These are phyloP conservation scores for Flaveria bidentis DNA, from an alignment of 129 eudicot genomes.

Conservation along the genomic window DNA sequence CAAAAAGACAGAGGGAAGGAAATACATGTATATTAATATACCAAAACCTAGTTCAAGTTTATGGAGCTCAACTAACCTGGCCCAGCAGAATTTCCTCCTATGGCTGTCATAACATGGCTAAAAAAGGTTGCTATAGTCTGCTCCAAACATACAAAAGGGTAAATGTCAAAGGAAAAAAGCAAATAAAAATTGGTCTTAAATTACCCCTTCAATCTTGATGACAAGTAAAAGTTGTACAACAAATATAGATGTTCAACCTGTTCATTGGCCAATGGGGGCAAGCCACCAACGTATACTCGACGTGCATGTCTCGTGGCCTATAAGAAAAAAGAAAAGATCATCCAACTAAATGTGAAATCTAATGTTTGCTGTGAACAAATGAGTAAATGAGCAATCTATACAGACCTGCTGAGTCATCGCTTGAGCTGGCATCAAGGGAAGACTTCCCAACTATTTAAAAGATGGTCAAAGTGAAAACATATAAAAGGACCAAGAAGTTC, in stretches of 20 bases:
- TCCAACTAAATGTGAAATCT: not conserved
- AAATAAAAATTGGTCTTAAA: not conserved
- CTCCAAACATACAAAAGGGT: conserved; percentile 28
- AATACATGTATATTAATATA: not conserved
- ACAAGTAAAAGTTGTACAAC: not conserved
- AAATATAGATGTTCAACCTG: conserved; percentile 48
- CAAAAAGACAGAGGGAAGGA: conserved; percentile 3
- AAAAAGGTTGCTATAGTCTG: conserved; percentile 90
- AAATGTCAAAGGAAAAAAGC: not conserved
- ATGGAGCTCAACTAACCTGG: conserved; percentile 55
- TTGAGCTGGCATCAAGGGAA: conserved; percentile 79
- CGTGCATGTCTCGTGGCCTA: conserved; percentile 99
- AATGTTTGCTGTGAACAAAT: not conserved
- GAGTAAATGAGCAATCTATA: conserved; percentile 7
- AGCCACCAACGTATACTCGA: conserved; percentile 88
- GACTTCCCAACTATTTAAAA: conserved; percentile 55
- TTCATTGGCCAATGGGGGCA: conserved; percentile 89
- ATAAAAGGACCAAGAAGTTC: not conserved
- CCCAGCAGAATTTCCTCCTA: conserved; percentile 94
- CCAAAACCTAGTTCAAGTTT: not conserved
- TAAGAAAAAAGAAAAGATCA: conserved; percentile 10
- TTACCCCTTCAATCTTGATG: not conserved
- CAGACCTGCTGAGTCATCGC: conserved; percentile 89
- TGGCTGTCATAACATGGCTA: conserved; percentile 79
- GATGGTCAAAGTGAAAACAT: conserved; percentile 4